phyloP scores from a whole-genome alignment of 768 basidiomycete genomes.

The Cubamyces lactineus region DNA sequence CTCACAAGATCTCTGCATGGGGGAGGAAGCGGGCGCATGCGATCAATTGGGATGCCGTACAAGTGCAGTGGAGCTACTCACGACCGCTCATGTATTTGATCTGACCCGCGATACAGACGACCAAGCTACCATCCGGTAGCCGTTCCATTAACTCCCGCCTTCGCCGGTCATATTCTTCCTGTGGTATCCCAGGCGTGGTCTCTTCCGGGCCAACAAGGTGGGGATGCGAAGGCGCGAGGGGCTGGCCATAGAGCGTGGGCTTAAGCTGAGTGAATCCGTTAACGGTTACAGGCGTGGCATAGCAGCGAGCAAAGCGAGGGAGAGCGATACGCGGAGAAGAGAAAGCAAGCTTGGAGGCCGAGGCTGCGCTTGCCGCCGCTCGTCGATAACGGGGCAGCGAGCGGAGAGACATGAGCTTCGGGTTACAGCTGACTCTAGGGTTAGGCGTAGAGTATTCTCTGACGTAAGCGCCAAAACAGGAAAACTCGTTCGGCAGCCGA shows the following conservation, averaged over 20 bases:
- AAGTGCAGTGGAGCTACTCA: slow-evolving; percentile 43
- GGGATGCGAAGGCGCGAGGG: slow-evolving; percentile 75
- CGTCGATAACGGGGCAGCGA: slow-evolving; percentile 15
- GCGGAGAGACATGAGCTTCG: slow-evolving; percentile 20
- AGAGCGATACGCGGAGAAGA: background rate
- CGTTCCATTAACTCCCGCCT: slow-evolving; percentile 70
- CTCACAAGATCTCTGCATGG: slow-evolving; percentile 73
- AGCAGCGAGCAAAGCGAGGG: slow-evolving; percentile 14
- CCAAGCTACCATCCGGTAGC: slow-evolving; percentile 73
- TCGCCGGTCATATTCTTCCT: slow-evolving; percentile 75
- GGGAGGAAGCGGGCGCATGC: slow-evolving; percentile 34
- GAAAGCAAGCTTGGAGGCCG: background rate
- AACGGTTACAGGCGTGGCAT: slow-evolving; percentile 39
- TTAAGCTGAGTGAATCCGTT: slow-evolving; percentile 44
- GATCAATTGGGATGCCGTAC: slow-evolving; percentile 1
- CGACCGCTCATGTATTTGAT: slow-evolving; percentile 87
- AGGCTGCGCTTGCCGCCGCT: slow-evolving; percentile 17
- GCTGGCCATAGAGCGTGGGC: slow-evolving; percentile 82
- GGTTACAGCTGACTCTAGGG: background rate
- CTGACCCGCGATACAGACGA: slow-evolving; percentile 76
- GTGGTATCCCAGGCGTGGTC: slow-evolving; percentile 80
- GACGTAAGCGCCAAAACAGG: slow-evolving; percentile 5
- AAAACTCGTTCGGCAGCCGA: slow-evolving; percentile 1
- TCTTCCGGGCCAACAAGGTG: slow-evolving; percentile 61
- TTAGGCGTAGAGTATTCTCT: background rate